Evolutionary conservation across 305 asterid genomes (phyloP), one percentile per base, ranked within the genome.

Genomic region (Stenogyne calaminthoides): DNA sequence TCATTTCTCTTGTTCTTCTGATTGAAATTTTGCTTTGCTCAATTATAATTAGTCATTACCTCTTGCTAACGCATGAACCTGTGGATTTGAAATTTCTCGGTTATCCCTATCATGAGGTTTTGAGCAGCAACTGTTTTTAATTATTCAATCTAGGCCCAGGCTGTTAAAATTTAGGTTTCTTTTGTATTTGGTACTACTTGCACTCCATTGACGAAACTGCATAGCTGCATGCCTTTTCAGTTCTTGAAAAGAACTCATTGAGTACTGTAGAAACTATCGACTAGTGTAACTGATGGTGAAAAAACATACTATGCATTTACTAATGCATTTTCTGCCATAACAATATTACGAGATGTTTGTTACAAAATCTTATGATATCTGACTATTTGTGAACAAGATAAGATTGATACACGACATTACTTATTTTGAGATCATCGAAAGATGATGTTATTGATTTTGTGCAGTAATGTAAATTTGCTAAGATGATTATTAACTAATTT

Each of bases 391-490:
- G 64, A 49, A 49, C 15, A 49, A 54, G 34, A 52, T 64, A 52
- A 14, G 55, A 25, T 39, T 27, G 25, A 8, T 64, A 58, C 39
- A n/a, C 46, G 69, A 18, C 11, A 7, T 37, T 46, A 42, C 39
- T 37, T n/a, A 27, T 40, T 44, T 51, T 6, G 10, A 37, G 57
- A 49, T 34, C 14, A 59, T 6, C 7, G 40, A 62, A 61, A 25
- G 63, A 36, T 57, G 73, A 51, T 57, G 3, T 68, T 61, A 60
- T 68, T 58, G 25, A 40, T 32, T 46, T 67, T 67, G 22, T 59
- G 15, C 15, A 22, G 69, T 55, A 12, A 15, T 62, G 16, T 40
- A 37, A 34, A 57, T 70, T 64, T 18, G 22, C 9, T 7, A 32
- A 3, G 10, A 44, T 57, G 36, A 19, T n/a, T 27, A 12, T 54